phyloP scores from a whole-genome alignment of 495 filamentous ascomycete genomes.

The Penicillium coprophilum region DNA sequence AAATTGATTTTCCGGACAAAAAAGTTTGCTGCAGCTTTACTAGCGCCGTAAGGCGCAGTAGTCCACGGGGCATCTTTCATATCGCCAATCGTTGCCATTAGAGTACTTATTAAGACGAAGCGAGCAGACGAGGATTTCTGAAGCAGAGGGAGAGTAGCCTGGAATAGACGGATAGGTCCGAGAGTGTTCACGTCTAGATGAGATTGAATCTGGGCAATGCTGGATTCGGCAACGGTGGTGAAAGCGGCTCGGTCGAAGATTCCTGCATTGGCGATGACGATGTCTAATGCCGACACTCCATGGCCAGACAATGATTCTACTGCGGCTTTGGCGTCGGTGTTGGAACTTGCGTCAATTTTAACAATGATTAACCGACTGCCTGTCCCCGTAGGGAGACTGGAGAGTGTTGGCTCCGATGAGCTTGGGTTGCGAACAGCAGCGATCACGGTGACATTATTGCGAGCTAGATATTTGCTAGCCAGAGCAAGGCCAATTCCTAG shows the following conservation, averaged over 20 bases:
- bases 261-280: conserved; percentile 52
- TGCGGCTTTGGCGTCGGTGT: neutral
- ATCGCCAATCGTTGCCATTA: neutral
- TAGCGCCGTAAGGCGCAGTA: conserved; percentile 31
- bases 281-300: conserved; percentile 28
- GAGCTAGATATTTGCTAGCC: conserved; percentile 33
- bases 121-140: conserved; percentile 26
- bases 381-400: conserved; percentile 13
- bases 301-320: neutral
- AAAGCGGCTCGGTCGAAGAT: conserved; percentile 18
- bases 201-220: conserved; percentile 13
- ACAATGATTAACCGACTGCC: neutral
- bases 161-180: conserved; percentile 34
- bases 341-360: neutral
- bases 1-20: conserved; percentile 32
- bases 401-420: conserved; percentile 19
- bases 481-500: conserved; percentile 48
- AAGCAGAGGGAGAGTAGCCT: conserved; percentile 36
- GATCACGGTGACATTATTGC: conserved; percentile 45
- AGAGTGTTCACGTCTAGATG: neutral
- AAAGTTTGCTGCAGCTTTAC: conserved; percentile 37
- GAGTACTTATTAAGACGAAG: conserved; percentile 30
- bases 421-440: conserved; percentile 39
- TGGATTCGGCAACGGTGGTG: conserved; percentile 16
- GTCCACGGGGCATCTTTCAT: conserved; percentile 6